Evolutionary conservation across 106 monocot genomes (phyloP), one percentile per base, ranked within the genome.

Genomic region (Narthecium ossifragum): DNA sequence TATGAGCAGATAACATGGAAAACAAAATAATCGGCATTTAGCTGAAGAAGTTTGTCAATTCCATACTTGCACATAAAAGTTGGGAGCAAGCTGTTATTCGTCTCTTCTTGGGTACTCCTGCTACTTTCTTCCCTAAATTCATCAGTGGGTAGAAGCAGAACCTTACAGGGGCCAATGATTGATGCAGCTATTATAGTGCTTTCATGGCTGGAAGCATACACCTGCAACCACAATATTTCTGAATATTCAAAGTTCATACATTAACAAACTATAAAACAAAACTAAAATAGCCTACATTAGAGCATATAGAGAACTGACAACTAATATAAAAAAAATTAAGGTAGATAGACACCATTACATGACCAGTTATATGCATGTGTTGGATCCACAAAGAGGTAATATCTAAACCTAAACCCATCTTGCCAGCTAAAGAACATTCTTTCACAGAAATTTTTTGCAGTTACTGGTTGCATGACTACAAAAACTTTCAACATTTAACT

Each of bases 131-230:
- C 43, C 10, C 18, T 17, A 43, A 43, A 43, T 18, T 43, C n/a
- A n/a, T n/a, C n/a, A n/a, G n/a, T 43, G 43, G 14, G 43, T 3
- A 43, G 3, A 43, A 18, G 43, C 1, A 43, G 43, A 43, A 43
- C 43, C 18, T 43, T 18, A 43, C 43, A 43, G 18, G 43, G 14
- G 18, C 43, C 43, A 43, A 10, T 13, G 18, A 43, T 43, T 43
- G 14, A 13, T 18, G 4, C 3, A 18, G 18, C 43, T 18, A 43
- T 43, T 43, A 43, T 43, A 17, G 43, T 43, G 43, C 22, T 29
- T 24, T 54, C 53, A 26, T 54, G 11, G n/a, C 30, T 54, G 27
- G 31, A 54, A 31, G 53, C 53, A 54, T 54, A 27, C 28, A 54
- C 27, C 27, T 54, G 14, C 53, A 54, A 43, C 43, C 43, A 43